Percentiles rank a stretch among this genome's conserved stretches.
Evolutionary conservation across 2,329 filamentous ascomycete genomes (phyloP).

Genomic region (Alternaria arborescens): DNA sequence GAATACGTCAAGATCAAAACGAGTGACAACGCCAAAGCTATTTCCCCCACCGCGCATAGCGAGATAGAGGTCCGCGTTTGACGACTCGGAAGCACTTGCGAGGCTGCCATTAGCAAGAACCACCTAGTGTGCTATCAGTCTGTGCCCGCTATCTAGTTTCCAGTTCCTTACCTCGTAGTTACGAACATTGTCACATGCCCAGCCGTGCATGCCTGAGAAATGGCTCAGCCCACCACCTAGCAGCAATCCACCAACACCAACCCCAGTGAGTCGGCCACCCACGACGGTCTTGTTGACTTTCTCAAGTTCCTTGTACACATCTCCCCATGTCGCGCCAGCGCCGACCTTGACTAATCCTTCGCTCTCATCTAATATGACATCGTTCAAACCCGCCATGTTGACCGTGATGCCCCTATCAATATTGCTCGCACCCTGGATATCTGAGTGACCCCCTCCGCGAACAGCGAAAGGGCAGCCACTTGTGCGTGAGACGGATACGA

Average conservation of each 20-base stretch:
- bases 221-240: conserved; percentile 47
- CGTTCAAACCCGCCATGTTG: conserved; percentile 21
- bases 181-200: conserved; percentile 44
- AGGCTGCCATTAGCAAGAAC: conserved; percentile 27
- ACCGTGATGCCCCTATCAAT: conserved; percentile 27
- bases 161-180: conserved; percentile 35
- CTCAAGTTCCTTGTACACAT: conserved; percentile 37
- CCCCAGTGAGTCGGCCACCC: conserved; percentile 24
- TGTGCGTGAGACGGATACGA: background rate
- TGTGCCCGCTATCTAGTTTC: background rate
- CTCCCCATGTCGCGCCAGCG: conserved; percentile 37
- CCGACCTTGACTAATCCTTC: conserved; percentile 18
- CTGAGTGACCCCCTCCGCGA: conserved; percentile 27
- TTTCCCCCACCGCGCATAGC: conserved; percentile 44
- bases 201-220: conserved; percentile 38
- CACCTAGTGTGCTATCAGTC: background rate
- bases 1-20: conserved; percentile 21
- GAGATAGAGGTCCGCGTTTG: conserved; percentile 50
- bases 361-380: conserved; percentile 7
- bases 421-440: conserved; percentile 32
- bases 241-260: conserved; percentile 35
- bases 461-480: conserved; percentile 29
- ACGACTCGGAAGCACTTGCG: conserved; percentile 25
- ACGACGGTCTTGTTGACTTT: conserved; percentile 10
- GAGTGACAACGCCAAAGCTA: conserved; percentile 40